A percentile compares a stretch with the other conserved stretches of the same genome.
Conservation (phyloP, 139 green algal species). For the Trebouxia sp. region DNA sequence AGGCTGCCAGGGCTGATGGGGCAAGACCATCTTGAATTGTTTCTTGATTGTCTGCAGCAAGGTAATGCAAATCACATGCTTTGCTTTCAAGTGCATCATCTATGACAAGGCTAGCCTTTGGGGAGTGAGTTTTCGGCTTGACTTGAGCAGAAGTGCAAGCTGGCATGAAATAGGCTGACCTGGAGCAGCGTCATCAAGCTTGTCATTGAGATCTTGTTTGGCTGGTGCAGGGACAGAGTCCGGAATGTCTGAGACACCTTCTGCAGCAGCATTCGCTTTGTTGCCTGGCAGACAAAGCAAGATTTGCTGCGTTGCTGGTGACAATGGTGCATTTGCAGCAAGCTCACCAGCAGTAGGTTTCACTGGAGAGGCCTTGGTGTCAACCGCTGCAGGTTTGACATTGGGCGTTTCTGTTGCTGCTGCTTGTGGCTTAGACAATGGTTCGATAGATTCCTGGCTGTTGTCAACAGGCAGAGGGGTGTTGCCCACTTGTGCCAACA, state of each 20-base stretch:
- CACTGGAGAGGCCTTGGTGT: not conserved
- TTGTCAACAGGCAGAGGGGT: not conserved
- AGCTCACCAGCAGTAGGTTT: not conserved
- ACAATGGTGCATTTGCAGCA: too few species aligned
- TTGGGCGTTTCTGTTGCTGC: not conserved
- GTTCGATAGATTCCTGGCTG: too few species aligned
- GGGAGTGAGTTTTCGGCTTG: too few species aligned
- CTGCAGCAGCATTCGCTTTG: too few species aligned
- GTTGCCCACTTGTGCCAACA: conserved; percentile 1
- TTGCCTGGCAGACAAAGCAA: too few species aligned
- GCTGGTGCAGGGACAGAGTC: not conserved
- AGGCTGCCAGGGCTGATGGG: not conserved
- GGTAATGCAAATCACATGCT: not conserved
- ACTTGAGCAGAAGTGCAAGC: not conserved
- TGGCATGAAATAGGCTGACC: not conserved
- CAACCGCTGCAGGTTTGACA: not conserved
- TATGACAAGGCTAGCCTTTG: too few species aligned
- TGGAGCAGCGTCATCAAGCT: conserved; percentile 20
- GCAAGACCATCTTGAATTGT: not conserved
- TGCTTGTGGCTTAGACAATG: too few species aligned
- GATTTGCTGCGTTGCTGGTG: too few species aligned
- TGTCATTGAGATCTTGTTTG: conserved; percentile 7
- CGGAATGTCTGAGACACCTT: not conserved
- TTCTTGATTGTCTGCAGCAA: not conserved
- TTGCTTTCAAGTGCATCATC: too few species aligned